These are phyloP conservation scores for Entomortierella chlamydospora DNA, from an alignment of 192 early-diverging fungal species.

Conservation along the genomic window DNA sequence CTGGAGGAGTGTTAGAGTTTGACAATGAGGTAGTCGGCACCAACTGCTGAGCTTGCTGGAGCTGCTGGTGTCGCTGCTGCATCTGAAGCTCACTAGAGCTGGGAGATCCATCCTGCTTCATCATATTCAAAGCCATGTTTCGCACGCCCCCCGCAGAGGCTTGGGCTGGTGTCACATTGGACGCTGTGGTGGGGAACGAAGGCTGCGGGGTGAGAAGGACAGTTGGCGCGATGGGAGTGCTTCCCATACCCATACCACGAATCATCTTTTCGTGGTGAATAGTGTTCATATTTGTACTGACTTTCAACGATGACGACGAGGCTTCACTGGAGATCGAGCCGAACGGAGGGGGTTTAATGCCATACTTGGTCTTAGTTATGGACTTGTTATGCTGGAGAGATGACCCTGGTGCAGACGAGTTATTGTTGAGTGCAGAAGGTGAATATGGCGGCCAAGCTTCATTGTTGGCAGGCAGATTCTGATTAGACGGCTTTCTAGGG, in stretches of 20 bases:
- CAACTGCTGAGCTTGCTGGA: slow-evolving; percentile 42
- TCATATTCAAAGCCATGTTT: slow-evolving; percentile 43
- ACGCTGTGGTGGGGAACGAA: slow-evolving; percentile 20
- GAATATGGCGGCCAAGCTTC: slow-evolving; percentile 35
- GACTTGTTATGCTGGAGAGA: slow-evolving; percentile 21
- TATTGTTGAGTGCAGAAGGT: background rate
- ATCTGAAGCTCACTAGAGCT: slow-evolving; percentile 39
- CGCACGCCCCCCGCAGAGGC: slow-evolving; percentile 13
- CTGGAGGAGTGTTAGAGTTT: slow-evolving; percentile 28
- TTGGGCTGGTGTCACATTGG: background rate
- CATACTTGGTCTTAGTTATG: background rate
- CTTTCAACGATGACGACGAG: slow-evolving; percentile 7
- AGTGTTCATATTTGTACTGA: slow-evolving; percentile 37
- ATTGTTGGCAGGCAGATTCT: slow-evolving; percentile 16
- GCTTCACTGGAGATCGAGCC: slow-evolving; percentile 1
- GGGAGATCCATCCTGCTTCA: slow-evolving; percentile 37
- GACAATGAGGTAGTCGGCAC: slow-evolving; percentile 1
- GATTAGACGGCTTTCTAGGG: slow-evolving; percentile 50
- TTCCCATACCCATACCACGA: slow-evolving; percentile 54
- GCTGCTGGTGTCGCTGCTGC: slow-evolving; percentile 41
- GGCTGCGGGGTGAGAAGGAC: slow-evolving; percentile 49
- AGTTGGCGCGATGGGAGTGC: slow-evolving; percentile 33
- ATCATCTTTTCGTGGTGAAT: slow-evolving; percentile 51
- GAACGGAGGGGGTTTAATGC: slow-evolving; percentile 13
- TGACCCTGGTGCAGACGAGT: background rate